A percentile compares a stretch with the other conserved stretches of the same genome.
These are phyloP conservation scores for Gardenia jasminoides DNA, from an alignment of 257 asterid species.

Conservation along the genomic window DNA sequence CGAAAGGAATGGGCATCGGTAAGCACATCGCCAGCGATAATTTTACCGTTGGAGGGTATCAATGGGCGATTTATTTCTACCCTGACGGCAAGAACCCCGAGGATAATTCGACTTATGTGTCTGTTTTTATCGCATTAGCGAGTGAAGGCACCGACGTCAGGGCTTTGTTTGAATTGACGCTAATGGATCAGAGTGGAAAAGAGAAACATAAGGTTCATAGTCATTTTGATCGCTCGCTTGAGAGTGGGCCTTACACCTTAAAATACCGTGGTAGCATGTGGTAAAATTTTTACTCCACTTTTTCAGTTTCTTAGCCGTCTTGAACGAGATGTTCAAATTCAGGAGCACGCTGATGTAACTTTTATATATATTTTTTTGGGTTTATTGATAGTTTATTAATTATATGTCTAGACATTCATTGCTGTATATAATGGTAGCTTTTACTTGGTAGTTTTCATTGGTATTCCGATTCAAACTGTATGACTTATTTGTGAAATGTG, in stretches of 20 bases:
- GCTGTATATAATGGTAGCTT: no score
- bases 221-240: constrained; percentile 85
- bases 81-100: constrained; percentile 83
- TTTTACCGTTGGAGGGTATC: constrained; percentile 73
- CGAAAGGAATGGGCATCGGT: constrained; percentile 83
- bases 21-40: constrained; percentile 79
- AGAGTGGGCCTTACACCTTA: constrained; percentile 80
- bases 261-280: constrained; percentile 86
- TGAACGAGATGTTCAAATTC: background rate
- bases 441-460: background rate
- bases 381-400: background rate
- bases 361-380: background rate
- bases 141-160: constrained; percentile 86
- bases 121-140: constrained; percentile 74
- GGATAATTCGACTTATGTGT: constrained; percentile 69
- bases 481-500: background rate
- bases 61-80: constrained; percentile 87
- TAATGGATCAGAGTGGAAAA: constrained; percentile 86
- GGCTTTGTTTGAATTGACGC: constrained; percentile 81
- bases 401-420: background rate
- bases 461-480: background rate
- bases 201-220: constrained; percentile 88
- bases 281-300: constrained; percentile 32
- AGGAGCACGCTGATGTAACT: background rate
- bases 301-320: background rate